A percentile compares a stretch with the other conserved stretches of the same genome.
phyloP scores from a whole-genome alignment of 2,329 filamentous ascomycete species.

The Epichloe baconii region DNA sequence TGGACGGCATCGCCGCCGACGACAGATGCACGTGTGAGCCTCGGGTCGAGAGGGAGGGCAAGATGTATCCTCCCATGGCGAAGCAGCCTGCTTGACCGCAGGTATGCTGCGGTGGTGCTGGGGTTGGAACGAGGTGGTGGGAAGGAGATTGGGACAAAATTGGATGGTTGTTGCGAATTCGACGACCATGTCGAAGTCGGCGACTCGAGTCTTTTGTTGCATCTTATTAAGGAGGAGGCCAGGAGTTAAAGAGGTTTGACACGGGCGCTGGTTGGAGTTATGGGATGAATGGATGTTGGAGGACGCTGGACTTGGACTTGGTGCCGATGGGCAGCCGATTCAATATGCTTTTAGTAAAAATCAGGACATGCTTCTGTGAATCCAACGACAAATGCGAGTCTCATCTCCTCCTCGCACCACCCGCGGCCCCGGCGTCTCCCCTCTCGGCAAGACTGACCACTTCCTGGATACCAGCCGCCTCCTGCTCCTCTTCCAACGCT shows the following conservation, averaged over 20 bases:
- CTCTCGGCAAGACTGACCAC: constrained; percentile 77
- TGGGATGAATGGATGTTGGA: too few species aligned
- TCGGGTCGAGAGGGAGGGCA: constrained; percentile 45
- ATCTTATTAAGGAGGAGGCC: too few species aligned
- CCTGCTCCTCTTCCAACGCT: constrained; percentile 86
- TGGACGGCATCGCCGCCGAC: constrained; percentile 42
- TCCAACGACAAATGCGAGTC: too few species aligned
- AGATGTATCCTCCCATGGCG: constrained; percentile 52
- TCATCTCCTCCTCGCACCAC: constrained; percentile 20
- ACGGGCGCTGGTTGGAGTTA: too few species aligned
- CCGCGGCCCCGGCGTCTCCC: constrained; percentile 33
- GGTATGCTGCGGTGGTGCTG: constrained; percentile 10
- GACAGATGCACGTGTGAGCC: constrained; percentile 56
- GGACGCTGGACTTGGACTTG: too few species aligned
- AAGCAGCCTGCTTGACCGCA: constrained; percentile 15
- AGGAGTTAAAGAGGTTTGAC: too few species aligned
- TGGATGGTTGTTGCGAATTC: constrained; percentile 6
- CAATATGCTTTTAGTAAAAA: too few species aligned
- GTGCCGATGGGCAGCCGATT: too few species aligned
- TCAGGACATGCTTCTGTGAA: too few species aligned
- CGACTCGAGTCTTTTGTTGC: too few species aligned
- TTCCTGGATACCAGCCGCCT: constrained; percentile 87
- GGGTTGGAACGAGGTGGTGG: constrained; percentile 14
- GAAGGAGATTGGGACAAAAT: constrained; percentile 14
- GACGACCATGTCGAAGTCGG: neutral